Evolutionary conservation across 2,329 filamentous ascomycete genomes (phyloP), one percentile per base, ranked within the genome.

Genomic region (Venturia asperata): DNA sequence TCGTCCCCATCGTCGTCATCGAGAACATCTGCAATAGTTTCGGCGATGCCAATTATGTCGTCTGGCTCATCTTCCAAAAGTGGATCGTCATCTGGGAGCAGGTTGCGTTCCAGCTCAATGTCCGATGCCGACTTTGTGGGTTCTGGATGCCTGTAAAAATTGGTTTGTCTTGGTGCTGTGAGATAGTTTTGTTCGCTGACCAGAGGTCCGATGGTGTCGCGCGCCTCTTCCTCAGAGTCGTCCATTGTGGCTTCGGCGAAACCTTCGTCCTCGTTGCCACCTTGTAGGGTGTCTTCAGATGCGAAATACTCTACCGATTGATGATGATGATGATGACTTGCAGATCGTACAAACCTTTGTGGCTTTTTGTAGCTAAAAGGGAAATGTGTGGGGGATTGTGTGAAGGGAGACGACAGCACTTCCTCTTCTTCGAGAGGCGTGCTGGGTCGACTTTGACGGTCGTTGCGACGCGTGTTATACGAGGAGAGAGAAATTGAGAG

Each of bases 311-410:
- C 79, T 82, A 80, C 80, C 71, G 67, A 42, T 69, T 66, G 73
- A 76, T 74, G 76, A 76, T 74, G 77, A 76, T 74, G 77, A 77
- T 81, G 79, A 82, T 82, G 79, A 74, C 77, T 73, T 72, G 75
- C 68, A 68, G 75, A 76, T 69, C 72, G 68, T 58, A 68, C 69
- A 65, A 67, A 67, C 67, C 69, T 66, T 66, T 69, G 69, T 39
- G 70, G 68, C 41, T 67, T 62, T 62, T 67, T 67, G 24, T 66
- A 67, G 61, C 24, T 67, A 62, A 74, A 69, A 66, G 76, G 74
- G 70, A 76, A 68, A 69, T 74, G 73, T 67, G 72, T 71, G 65
- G 75, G 72, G 64, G 71, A 72, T 65, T 72, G 72, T 64, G 67
- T 67, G 68, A 72, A 74, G 52, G 73, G 71, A 67, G 72, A 69